phyloP scores from a whole-genome alignment of 495 filamentous ascomycete genomes.

The Evansstolkia leycettana region DNA sequence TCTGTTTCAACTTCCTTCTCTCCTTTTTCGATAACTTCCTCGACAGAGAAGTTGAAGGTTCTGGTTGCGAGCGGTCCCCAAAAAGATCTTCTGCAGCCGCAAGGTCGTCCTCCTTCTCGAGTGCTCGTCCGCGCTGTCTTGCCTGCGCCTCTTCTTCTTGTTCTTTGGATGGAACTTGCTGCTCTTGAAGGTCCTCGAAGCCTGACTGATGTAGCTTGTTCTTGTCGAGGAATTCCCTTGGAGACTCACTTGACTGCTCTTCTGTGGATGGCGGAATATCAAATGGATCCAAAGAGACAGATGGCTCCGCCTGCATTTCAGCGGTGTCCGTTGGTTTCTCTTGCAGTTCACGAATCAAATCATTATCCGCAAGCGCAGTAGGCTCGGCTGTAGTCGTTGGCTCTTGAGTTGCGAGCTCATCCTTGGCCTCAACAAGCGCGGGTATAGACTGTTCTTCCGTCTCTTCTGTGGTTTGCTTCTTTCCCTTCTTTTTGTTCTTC shows the following conservation, averaged over 20 bases:
- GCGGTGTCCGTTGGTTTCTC: neutral
- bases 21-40: slow-evolving; percentile 28
- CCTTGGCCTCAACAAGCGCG: neutral
- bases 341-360: neutral
- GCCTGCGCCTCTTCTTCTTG: neutral
- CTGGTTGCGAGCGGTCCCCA: slow-evolving; percentile 3
- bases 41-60: slow-evolving; percentile 5
- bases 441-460: slow-evolving; percentile 1
- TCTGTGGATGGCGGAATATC: slow-evolving; percentile 3
- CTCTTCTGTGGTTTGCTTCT: slow-evolving; percentile 17
- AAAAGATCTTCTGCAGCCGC: slow-evolving; percentile 3
- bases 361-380: neutral
- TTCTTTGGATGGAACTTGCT: too few species aligned
- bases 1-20: slow-evolving; percentile 25
- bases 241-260: neutral
- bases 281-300: slow-evolving; percentile 6
- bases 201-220: too few species aligned
- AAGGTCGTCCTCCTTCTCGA: slow-evolving; percentile 9
- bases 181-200: too few species aligned
- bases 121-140: neutral
- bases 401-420: neutral
- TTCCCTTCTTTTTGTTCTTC: slow-evolving; percentile 31
- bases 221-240: too few species aligned
- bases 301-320: neutral
- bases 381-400: neutral